Base-by-base conservation (phyloP, 2,329 filamentous ascomycete genomes). In the Byssochlamys sp. region DNA sequence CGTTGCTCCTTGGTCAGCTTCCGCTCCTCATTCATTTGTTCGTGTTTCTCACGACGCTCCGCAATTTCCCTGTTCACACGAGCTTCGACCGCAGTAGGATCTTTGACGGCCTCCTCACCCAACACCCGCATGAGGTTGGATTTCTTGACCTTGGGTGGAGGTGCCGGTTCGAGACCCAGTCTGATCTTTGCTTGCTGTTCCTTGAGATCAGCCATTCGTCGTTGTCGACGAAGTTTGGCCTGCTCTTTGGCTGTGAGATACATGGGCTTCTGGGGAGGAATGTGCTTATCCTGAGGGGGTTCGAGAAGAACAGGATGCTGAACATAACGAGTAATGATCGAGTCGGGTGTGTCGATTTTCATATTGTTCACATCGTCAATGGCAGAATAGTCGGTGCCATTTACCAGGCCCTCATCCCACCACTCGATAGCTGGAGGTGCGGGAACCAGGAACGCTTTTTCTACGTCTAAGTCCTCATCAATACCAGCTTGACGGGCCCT, bases 111-210 rank as follows among this genome's bases (percentile, higher is more conserved):
- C 73, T 90, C 87, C 70, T 96, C 90, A 61, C 94, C 94, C 57
- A 96, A 81, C 29, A 99, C 94, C 58, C 91, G 87, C 94, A 99
- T 99, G 69, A 99, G 83, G 72, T 99, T 99, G 58, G 88, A 89
- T 74, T 95, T 95, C 77, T 96, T 97, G 65, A 99, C 90, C 75
- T 97, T 99, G 10, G 94, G 92, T 27, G 91, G 88, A 28, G 91
- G 91, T 24, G 92, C 90, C 2, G 91, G 90, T 59, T 92, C 87
- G 12, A 99, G 81, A 24, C 94, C 94, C 10, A 99, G 79, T 58
- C 92, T 84, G 61, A 97, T 94, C 77, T 99, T 97, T 39, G 92
- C 91, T 74, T 99, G 94, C 69, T 91, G 87, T 74, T 99, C 95
- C 72, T 97, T 97, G 62, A 95, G 79, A 61, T 96, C 90, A 48